phyloP scores from a whole-genome alignment of 2,329 filamentous ascomycete species.

The Penicillium sp. region DNA sequence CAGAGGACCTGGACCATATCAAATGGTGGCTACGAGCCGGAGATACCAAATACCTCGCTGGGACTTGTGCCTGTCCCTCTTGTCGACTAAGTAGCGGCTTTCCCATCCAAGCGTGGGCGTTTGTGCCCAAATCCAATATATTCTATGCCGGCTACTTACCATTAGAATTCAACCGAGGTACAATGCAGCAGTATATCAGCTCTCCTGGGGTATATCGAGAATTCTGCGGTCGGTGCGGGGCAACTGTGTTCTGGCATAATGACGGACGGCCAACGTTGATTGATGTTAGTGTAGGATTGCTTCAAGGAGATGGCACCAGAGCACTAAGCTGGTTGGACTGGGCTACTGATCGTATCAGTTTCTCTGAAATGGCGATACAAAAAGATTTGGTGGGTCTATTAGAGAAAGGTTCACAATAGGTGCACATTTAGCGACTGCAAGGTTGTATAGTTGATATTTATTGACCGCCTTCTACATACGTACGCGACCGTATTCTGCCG shows the following conservation, averaged over 20 bases:
- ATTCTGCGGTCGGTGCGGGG: slow-evolving; percentile 64
- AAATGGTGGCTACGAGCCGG: slow-evolving; percentile 61
- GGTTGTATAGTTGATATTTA: no score
- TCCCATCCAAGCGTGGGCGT: slow-evolving; percentile 67
- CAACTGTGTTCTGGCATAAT: slow-evolving; percentile 64
- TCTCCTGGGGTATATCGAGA: slow-evolving; percentile 56
- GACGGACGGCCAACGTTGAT: slow-evolving; percentile 55
- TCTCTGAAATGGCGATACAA: slow-evolving; percentile 54
- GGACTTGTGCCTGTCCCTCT: slow-evolving; percentile 61
- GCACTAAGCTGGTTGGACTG: slow-evolving; percentile 64
- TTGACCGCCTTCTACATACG: not conserved
- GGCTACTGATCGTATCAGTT: slow-evolving; percentile 60
- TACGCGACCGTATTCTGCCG: not conserved
- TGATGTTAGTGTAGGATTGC: slow-evolving; percentile 64
- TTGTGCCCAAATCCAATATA: slow-evolving; percentile 62
- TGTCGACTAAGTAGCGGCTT: slow-evolving; percentile 63
- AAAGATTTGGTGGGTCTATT: slow-evolving; percentile 29
- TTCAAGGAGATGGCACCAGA: slow-evolving; percentile 54
- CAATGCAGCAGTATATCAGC: slow-evolving; percentile 56
- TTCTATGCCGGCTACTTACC: slow-evolving; percentile 40
- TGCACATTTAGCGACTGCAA: not conserved
- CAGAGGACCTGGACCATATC: slow-evolving; percentile 48
- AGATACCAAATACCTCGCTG: slow-evolving; percentile 57
- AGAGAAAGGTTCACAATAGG: slow-evolving; percentile 15
- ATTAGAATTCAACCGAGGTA: slow-evolving; percentile 41